Percentiles rank a stretch among this genome's conserved stretches.
Evolutionary conservation across 495 filamentous ascomycete genomes (phyloP).

Genomic region (Daldinia loculata): DNA sequence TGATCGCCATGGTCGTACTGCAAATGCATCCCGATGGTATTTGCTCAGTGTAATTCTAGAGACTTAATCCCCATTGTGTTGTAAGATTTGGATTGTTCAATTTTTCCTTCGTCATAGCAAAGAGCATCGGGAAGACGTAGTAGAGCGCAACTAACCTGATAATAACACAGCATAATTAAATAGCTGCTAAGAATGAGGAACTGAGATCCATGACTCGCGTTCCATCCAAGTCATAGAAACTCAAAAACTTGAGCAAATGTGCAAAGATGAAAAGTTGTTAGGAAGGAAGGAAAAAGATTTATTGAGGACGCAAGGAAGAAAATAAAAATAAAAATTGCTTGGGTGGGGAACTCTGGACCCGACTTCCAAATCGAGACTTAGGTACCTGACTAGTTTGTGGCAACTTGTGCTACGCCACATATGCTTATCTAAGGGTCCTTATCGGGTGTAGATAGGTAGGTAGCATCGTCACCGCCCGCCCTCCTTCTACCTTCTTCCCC

Average conservation of each 20-base stretch:
- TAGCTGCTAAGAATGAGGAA: not conserved
- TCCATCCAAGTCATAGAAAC: not conserved
- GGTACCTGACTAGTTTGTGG: constrained; percentile 13
- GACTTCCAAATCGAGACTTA: constrained; percentile 2
- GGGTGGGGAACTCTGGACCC: constrained; percentile 23
- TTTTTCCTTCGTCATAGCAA: constrained; percentile 63
- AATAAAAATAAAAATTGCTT: constrained; percentile 25
- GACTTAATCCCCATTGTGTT: constrained; percentile 70
- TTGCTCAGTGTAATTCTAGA: constrained; percentile 78
- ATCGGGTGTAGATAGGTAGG: constrained; percentile 32
- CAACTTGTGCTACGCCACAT: constrained; percentile 21
- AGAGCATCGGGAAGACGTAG: constrained; percentile 8
- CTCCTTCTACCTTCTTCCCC: constrained; percentile 1
- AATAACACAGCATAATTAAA: constrained; percentile 17
- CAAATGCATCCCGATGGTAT: constrained; percentile 14
- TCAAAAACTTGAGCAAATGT: not conserved
- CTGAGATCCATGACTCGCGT: not conserved
- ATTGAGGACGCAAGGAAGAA: constrained; percentile 23
- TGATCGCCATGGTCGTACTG: not conserved
- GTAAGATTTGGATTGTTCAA: constrained; percentile 88
- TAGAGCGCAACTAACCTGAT: constrained; percentile 30
- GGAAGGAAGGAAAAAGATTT: constrained; percentile 25
- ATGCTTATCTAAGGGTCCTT: constrained; percentile 34
- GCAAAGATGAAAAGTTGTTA: constrained; percentile 4
- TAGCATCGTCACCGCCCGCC: constrained; percentile 28